Conservation (phyloP, 352 stramenopile species). For the Phytophthora aleatoria region DNA sequence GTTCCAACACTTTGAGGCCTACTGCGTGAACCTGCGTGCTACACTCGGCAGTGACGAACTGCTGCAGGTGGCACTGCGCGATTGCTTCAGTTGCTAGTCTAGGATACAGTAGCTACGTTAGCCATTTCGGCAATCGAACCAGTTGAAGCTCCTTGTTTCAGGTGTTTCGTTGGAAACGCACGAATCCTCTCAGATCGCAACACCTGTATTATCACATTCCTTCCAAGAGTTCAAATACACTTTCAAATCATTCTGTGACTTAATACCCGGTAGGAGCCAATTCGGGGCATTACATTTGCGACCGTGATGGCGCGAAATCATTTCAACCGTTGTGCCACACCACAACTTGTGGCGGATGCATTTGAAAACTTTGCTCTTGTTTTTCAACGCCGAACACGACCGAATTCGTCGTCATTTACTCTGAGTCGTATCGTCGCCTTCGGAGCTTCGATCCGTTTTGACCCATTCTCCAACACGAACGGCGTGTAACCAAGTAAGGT, state of each 20-base stretch:
- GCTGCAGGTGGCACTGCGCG: constrained; percentile 60
- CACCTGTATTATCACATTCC: background rate
- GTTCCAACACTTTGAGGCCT: constrained; percentile 71
- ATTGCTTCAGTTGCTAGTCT: constrained; percentile 48
- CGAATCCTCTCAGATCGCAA: background rate
- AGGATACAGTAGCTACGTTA: constrained; percentile 8
- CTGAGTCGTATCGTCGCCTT: constrained; percentile 15
- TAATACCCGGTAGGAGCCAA: background rate
- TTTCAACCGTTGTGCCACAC: background rate
- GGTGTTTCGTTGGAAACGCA: constrained; percentile 4
- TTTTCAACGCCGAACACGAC: constrained; percentile 12
- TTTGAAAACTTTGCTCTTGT: no score
- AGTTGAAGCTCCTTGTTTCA: constrained; percentile 1
- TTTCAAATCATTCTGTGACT: background rate
- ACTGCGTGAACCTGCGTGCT: constrained; percentile 60
- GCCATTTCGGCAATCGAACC: constrained; percentile 25
- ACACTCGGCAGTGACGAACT: constrained; percentile 57
- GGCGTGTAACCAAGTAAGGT: background rate
- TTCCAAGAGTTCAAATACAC: no score
- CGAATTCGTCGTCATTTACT: constrained; percentile 14
- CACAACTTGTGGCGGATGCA: no score
- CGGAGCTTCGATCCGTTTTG: background rate
- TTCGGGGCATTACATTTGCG: background rate
- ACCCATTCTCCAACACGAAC: background rate
- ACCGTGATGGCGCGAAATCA: no score